Evolutionary conservation across 805 yeast species (phyloP).

Genomic region (Schwanniomyces pseudopolymorphus): DNA sequence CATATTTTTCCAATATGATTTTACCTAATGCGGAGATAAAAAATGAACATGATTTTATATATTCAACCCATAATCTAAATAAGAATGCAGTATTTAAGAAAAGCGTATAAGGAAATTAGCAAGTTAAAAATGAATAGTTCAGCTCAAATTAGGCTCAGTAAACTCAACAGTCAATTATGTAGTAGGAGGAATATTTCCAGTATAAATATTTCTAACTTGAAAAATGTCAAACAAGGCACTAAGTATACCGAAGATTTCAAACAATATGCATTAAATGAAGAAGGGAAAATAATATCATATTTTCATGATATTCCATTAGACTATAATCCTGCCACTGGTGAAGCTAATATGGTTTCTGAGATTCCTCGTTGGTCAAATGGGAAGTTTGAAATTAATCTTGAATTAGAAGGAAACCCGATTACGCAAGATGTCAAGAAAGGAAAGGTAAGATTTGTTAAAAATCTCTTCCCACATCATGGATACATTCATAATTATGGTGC

Average conservation of each 20-base stretch:
- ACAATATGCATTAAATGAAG: slow-evolving; percentile 42
- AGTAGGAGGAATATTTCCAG: slow-evolving; percentile 5
- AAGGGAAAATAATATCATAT: slow-evolving; percentile 54
- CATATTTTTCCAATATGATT: no score
- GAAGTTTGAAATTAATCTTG: slow-evolving; percentile 72
- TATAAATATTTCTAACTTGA: slow-evolving; percentile 1
- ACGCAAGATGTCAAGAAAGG: slow-evolving; percentile 79
- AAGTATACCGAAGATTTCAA: slow-evolving; percentile 38
- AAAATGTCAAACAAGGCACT: slow-evolving; percentile 24
- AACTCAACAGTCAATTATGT: slow-evolving; percentile 11
- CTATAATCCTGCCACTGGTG: slow-evolving; percentile 35
- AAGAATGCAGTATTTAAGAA: neutral
- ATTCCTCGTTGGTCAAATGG: slow-evolving; percentile 75
- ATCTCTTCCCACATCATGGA: slow-evolving; percentile 80
- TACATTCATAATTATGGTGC: slow-evolving; percentile 89
- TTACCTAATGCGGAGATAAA: neutral
- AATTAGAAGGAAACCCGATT: slow-evolving; percentile 66
- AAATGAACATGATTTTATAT: neutral
- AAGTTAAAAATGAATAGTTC: slow-evolving; percentile 1
- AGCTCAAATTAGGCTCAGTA: slow-evolving; percentile 8
- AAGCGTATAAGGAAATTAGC: neutral
- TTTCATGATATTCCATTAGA: slow-evolving; percentile 73
- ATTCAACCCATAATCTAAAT: neutral
- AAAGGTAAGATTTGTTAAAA: slow-evolving; percentile 70
- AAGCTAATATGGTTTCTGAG: slow-evolving; percentile 48